Base-by-base conservation (phyloP, 768 basidiomycete genomes). In the Melanogaster broomeanus region DNA sequence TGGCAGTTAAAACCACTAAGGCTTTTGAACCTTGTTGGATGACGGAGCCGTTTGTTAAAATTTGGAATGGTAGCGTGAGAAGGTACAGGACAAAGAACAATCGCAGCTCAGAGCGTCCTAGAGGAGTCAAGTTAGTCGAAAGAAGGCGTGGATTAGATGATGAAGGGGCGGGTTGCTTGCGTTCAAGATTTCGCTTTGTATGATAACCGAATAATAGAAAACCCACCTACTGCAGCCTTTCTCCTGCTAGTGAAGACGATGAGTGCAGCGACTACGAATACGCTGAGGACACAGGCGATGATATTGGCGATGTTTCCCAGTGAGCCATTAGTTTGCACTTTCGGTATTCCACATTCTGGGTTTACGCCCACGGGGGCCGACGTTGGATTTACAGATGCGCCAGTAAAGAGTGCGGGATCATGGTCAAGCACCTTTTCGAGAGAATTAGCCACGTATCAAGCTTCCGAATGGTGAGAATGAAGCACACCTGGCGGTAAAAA, bases 221-320 rank as follows among this genome's bases (percentile, higher is more conserved):
- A 79, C 82, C 61, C 60, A 74, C 93, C 95, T 33, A 98, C 96
- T 16, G 96, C 96, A 11, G 95, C 96, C 61, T 84, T 87, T 48
- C 96, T 73, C 45, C 84, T 72, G 49, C 78, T 76, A 13, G 84
- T 80, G 42, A 77, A 66, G 28, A 74, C 71, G 35, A 91, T 75
- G 37, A 98, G 77, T 31, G 65, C 66, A 21, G 77, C 56, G n/a
- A 83, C 70, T 59, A 87, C 62, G 25, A 90, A 40, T 53, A 93
- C 70, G 61, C 87, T 87, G 44, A 92, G 62, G n/a, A 76, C 87
- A 60, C 91, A 96, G 4, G 81, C 78, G 55, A 92, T 76, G 64
- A 94, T 85, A 65, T 97, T 90, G 52, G 93, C 93, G 55, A 90
- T 81, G 75, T 93, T 92, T 58, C 88, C 91, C 8, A 92, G 69